Base-by-base conservation (phyloP, 257 asterid genomes). In the Cinchona pubescens region DNA sequence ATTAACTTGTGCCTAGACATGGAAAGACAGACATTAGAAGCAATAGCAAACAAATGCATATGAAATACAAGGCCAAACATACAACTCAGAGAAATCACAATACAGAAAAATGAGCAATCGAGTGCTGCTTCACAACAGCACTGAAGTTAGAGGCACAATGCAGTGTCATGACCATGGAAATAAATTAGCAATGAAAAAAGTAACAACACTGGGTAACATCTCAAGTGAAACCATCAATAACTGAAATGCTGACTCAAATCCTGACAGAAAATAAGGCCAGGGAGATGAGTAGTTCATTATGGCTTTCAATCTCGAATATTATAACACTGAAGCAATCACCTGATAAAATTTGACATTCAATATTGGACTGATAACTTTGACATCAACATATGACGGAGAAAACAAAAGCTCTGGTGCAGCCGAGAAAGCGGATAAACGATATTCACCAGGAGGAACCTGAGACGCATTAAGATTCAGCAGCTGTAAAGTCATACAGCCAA, bases 391-490 rank as follows among this genome's bases (percentile, higher is more conserved):
- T 61, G 96, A 71, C 29, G 97, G 99, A 79, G 96, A 88, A 83
- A 94, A 88, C 77, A 86, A 85, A 78, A 92, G 95, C 71, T 89
- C 97, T 71, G 89, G 90, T 48, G 84, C 80, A 67, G 97, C 97
- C 66, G 97, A 90, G 71, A 92, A 82, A 78, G 97, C 93, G 83
- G 97, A 90, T 79, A 94, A 72, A 71, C 99, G 97, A 81, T 94
- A 94, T 79, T 90, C 97, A 78, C 97, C 99, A 53, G 91, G 87
- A 78, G 94, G 88, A 77, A 94, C 99, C 99, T 94, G 89, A 76
- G 74, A 77, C 75, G 71, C 51, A 83, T 71, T 71, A 75, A 74
- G 60, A 76, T 65, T 75, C 71, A 81, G 76, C 60, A 79, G n/a
- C n/a, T n/a, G n/a, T 49, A 6, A 69, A 42, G 66, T 56, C 42